Evolutionary conservation across 768 basidiomycete genomes (phyloP).

Genomic region (Tubosaeta sp.): DNA sequence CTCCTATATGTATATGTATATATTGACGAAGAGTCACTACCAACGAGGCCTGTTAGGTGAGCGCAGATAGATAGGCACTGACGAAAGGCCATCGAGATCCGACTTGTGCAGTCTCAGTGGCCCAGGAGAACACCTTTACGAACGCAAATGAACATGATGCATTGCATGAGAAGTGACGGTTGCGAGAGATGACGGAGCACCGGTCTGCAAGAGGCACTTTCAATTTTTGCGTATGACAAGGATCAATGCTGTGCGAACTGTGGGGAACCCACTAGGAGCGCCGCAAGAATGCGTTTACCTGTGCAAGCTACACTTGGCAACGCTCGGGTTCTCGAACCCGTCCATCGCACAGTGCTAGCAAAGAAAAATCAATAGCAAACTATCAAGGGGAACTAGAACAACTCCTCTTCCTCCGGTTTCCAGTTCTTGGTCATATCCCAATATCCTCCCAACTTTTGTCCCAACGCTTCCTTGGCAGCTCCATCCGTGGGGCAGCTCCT

Average conservation of each 20-base stretch:
- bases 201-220: not conserved
- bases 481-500: conserved; percentile 80
- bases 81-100: not conserved
- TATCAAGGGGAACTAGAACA: conserved; percentile 39
- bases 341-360: not conserved
- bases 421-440: conserved; percentile 96
- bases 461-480: conserved; percentile 81
- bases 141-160: no score
- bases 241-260: no score
- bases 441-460: conserved; percentile 79
- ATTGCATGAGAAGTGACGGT: no score
- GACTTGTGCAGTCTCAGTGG: not conserved
- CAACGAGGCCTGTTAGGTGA: not conserved
- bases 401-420: conserved; percentile 76
- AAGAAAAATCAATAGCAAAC: not conserved
- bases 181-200: not conserved
- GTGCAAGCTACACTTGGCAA: no score
- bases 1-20: not conserved
- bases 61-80: not conserved
- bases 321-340: not conserved
- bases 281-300: no score
- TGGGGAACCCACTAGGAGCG: no score
- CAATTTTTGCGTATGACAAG: no score
- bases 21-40: not conserved
- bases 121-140: no score